These are phyloP conservation scores for Epichloe brachyelytri DNA, from an alignment of 2,329 filamentous ascomycete genomes.

Conservation along the genomic window DNA sequence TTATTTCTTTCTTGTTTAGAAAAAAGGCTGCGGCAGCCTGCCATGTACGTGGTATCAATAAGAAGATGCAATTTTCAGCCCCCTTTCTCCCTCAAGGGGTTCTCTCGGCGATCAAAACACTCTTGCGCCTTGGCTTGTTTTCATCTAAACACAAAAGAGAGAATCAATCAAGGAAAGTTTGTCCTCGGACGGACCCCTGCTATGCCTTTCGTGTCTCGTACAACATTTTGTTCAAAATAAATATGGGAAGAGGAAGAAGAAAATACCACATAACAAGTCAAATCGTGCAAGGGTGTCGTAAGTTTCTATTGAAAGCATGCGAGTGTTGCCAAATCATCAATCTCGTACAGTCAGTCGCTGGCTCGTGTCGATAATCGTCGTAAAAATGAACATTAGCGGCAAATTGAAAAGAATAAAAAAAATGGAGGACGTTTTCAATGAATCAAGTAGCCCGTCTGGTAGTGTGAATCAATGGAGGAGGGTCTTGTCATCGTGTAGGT, in stretches of 20 bases:
- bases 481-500: slow-evolving; percentile 7
- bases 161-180: not conserved
- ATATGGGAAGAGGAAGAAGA: not conserved
- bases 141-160: not conserved
- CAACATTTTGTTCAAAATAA: not conserved
- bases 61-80: not conserved
- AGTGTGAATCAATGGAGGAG: not conserved
- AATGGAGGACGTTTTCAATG: not conserved
- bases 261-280: not conserved
- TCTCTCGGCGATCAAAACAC: not conserved
- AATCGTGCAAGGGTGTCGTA: not conserved
- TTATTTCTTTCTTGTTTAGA: too few species aligned
- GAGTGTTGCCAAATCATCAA: not conserved
- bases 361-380: slow-evolving; percentile 1
- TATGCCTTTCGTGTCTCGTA: not conserved
- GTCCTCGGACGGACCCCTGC: not conserved
- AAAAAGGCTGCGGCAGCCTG: not conserved
- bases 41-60: slow-evolving; percentile 2
- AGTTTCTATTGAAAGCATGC: not conserved
- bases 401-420: not conserved
- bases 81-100: not conserved
- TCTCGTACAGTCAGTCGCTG: slow-evolving; percentile 4
- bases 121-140: not conserved
- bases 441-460: not conserved
- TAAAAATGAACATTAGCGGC: not conserved